phyloP scores from a whole-genome alignment of 2,329 filamentous ascomycete genomes.

The Fusarium phyllophilum region DNA sequence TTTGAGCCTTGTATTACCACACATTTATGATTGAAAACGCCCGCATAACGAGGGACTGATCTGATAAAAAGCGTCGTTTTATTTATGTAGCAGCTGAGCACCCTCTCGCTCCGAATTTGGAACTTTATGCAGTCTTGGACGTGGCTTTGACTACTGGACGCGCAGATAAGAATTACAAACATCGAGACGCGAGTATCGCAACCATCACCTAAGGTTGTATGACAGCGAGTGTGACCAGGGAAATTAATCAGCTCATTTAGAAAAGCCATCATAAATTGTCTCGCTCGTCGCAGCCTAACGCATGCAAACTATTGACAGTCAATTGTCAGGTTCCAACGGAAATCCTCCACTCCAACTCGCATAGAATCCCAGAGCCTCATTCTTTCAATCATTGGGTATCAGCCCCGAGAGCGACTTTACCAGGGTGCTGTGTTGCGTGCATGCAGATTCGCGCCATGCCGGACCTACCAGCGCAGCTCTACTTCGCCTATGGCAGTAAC shows the following conservation, averaged over 20 bases:
- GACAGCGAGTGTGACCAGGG: not conserved
- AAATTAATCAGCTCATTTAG: not conserved
- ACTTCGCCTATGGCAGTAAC: not conserved
- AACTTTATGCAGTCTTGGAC: not conserved
- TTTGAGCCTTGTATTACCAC: not conserved
- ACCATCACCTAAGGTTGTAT: not conserved
- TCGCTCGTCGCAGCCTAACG: not conserved
- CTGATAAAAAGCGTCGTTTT: fast-evolving
- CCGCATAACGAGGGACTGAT: not conserved
- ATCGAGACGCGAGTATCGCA: not conserved
- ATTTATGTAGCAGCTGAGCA: not conserved
- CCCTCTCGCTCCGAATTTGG: no score
- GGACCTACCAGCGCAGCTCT: not conserved
- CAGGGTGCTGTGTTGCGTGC: not conserved
- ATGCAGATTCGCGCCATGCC: not conserved
- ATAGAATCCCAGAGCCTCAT: not conserved
- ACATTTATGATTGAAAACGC: not conserved
- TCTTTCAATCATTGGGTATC: not conserved
- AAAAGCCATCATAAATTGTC: not conserved
- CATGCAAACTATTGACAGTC: not conserved
- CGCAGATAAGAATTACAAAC: not conserved
- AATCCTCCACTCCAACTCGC: not conserved
- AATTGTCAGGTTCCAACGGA: not conserved
- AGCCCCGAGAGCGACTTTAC: not conserved
- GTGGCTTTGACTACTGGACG: no score